Base-by-base conservation (phyloP, 768 basidiomycete genomes). In the Rhodotorula graminis region DNA sequence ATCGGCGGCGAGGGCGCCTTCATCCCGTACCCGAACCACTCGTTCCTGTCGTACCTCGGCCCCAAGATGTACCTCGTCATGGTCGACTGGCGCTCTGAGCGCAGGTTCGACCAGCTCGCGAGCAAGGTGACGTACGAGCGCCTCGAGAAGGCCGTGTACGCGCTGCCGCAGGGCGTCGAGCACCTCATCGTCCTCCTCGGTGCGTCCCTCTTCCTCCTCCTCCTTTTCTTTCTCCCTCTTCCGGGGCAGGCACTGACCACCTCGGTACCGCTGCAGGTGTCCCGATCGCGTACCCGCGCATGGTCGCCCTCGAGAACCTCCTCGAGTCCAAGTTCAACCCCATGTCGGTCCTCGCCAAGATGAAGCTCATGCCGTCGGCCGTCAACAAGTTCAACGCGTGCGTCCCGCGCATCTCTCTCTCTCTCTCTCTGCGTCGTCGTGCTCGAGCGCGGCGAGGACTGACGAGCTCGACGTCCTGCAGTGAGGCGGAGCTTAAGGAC, bases 311-410 rank as follows among this genome's bases (percentile, higher is more conserved):
- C 73, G 95, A 85, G 74, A 61, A 82, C 33, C 86, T 89, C 15
- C 82, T 97, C 40, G 89, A 90, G 57, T 65, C 37, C 71, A 77
- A 89, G 81, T 84, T 89, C 62, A 97, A 97, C 80, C 93, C 94
- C 37, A 81, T 97, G 57, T 86, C 89, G 50, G 85, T 88, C 8
- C 83, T 97, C 15, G 90, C 89, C 15, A 85, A 87, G 79, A 82
- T 83, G 56, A 90, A 82, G 80, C 72, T 82, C 79, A 71, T 79
- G 66, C 60, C 74, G 8, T 37, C 47, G 1, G 33, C 53, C 77
- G 88, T 91, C 46, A 92, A 94, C 79, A 90, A 91, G 79, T 93
- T 93, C 81, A 93, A 93, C 80, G 86, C 86, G n/a, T 90, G 91
- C 37, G 67, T 52, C 10, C n/a, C n/a, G n/a, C n/a, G n/a, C n/a